Evolutionary conservation across 768 basidiomycete genomes (phyloP), one percentile per base, ranked within the genome.

Genomic region (Lentinus tigrinus): DNA sequence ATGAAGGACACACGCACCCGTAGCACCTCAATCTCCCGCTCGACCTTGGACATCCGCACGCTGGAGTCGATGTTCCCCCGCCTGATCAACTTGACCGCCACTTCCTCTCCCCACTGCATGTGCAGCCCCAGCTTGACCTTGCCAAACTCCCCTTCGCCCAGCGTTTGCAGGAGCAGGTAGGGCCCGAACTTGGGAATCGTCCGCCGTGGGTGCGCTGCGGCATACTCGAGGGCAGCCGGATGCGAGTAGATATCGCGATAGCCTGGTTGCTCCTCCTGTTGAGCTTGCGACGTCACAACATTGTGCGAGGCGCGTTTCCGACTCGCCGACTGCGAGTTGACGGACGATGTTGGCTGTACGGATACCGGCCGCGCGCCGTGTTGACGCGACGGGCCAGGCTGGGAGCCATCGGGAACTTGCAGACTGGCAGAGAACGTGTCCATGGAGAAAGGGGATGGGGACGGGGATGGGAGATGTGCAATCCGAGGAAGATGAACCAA

Each of bases 111-210:
- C 87, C 91, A 97, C 63, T 91, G 86, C 64, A 79, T 81, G 67
- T 98, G 96, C 52, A 98, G 79, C 5, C 96, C 96, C n/a, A 98
- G 85, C 72, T 98, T 98, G 76, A 98, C 95, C 72, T 98, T 98
- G 46, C 95, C 95, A 69, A 98, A 98, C 77, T 98, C 96, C 64
- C 96, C 96, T 75, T 99, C 96, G 44, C 97, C 97, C 19, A 99
- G 81, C 0, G 97, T 98, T 72, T 98, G 95, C 17, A 99, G 78
- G 38, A 98, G 81, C 10, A 98, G 79, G 73, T 99, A 99, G 0
- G 95, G 94, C 0, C 97, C 97, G 65, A 99, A 98, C 73, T 88
- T 90, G 54, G 93, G 93, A 40, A 94, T 93, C 24, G 85, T 85
- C n/a, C 93, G 82, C 54, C 88, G 80, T 7, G 92, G 91, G 66